phyloP scores from a whole-genome alignment of 768 basidiomycete genomes.

The Tylopilus sp. region DNA sequence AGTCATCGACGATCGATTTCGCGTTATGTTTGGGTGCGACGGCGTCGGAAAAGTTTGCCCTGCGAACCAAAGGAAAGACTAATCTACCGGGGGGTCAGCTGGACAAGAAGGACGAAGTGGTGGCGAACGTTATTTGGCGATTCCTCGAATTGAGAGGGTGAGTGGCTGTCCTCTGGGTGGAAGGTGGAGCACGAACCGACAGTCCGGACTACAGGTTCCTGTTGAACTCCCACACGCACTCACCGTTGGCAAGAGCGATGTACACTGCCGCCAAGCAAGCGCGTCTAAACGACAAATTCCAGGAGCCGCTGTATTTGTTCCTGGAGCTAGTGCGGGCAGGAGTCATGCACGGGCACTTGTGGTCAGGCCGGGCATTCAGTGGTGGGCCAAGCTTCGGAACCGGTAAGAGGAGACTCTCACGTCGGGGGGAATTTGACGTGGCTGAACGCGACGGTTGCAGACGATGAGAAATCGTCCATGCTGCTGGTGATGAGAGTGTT shows the following conservation, averaged over 20 bases:
- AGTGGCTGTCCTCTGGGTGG: conserved; percentile 11
- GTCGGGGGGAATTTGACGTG: conserved; percentile 22
- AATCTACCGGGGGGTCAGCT: conserved; percentile 46
- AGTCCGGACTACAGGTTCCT: conserved; percentile 62
- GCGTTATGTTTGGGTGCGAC: conserved; percentile 92
- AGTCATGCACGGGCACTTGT: conserved; percentile 91
- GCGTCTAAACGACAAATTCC: conserved; percentile 95
- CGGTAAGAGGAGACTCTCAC: conserved; percentile 51
- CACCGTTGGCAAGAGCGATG: conserved; percentile 89
- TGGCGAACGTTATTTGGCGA: conserved; percentile 97
- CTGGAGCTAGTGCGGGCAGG: conserved; percentile 95
- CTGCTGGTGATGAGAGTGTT: conserved; percentile 94
- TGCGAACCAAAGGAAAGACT: conserved; percentile 73
- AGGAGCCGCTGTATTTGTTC: conserved; percentile 92
- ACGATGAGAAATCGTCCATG: conserved; percentile 93
- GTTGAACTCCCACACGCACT: conserved; percentile 83
- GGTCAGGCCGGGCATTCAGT: conserved; percentile 84
- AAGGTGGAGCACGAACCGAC: conserved; percentile 3
- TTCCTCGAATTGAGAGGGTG: conserved; percentile 96
- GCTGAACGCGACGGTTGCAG: conserved; percentile 38
- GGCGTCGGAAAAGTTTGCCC: conserved; percentile 71
- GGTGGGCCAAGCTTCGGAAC: conserved; percentile 94
- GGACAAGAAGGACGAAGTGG: conserved; percentile 97
- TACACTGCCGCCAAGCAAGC: conserved; percentile 73
- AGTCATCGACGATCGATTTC: conserved; percentile 99